Evolutionary conservation across 1,284 basidiomycete genomes (phyloP).

Genomic region (Phlebopus sp.): DNA sequence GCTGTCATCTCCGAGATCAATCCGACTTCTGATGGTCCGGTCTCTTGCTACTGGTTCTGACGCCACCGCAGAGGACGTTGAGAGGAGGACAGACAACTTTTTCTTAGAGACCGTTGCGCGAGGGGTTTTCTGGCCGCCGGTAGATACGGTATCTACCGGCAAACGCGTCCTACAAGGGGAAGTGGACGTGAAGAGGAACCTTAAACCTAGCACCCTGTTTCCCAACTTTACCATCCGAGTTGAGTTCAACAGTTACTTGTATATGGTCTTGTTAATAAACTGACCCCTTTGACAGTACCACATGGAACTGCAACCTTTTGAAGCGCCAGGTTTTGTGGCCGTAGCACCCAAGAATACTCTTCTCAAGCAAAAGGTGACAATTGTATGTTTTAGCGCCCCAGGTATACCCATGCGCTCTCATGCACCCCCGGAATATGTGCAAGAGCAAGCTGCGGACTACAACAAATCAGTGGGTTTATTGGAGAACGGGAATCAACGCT

Average conservation of each 20-base stretch:
- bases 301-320: constrained; percentile 44
- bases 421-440: constrained; percentile 53
- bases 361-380: constrained; percentile 40
- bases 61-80: constrained; percentile 40
- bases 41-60: constrained; percentile 45
- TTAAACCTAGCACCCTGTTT: constrained; percentile 55
- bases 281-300: constrained; percentile 39
- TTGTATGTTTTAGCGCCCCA: constrained; percentile 41
- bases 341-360: constrained; percentile 28
- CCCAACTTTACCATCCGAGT: constrained; percentile 50
- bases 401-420: constrained; percentile 45
- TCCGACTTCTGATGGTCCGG: constrained; percentile 35
- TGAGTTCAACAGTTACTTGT: background rate
- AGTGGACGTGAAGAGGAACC: constrained; percentile 42
- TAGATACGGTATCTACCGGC: constrained; percentile 26
- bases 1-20: constrained; percentile 39
- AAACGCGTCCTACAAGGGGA: constrained; percentile 48
- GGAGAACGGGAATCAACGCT: constrained; percentile 58
- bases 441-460: constrained; percentile 43
- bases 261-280: background rate
- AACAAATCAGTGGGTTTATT: constrained; percentile 50
- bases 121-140: constrained; percentile 49
- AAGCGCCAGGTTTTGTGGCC: constrained; percentile 43
- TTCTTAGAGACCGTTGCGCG: constrained; percentile 42
- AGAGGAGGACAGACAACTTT: constrained; percentile 40